phyloP scores from a whole-genome alignment of 2,329 filamentous ascomycete genomes.

The Penicillium brasilianum region DNA sequence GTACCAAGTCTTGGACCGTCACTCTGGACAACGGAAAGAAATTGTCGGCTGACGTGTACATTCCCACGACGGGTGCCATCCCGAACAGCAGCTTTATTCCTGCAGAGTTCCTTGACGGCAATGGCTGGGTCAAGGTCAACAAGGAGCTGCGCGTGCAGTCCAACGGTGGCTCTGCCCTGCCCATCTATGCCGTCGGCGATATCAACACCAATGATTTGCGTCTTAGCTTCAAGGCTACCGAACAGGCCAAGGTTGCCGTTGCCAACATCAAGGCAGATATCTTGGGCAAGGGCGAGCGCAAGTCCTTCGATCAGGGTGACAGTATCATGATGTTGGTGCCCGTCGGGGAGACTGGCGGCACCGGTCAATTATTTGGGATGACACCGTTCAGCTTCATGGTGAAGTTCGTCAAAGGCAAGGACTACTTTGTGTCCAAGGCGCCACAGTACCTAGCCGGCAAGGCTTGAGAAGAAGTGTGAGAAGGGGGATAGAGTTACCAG shows the following conservation, averaged over 20 bases:
- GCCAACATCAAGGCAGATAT: constrained; percentile 38
- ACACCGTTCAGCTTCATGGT: constrained; percentile 49
- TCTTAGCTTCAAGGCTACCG: constrained; percentile 33
- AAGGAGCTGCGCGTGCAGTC: constrained; percentile 34
- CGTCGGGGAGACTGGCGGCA: constrained; percentile 34
- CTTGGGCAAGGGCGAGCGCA: constrained; percentile 23
- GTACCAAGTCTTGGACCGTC: constrained; percentile 50
- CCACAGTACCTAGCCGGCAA: constrained; percentile 19
- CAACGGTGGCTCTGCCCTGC: constrained; percentile 14
- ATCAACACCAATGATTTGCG: constrained; percentile 37
- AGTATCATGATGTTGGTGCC: constrained; percentile 39
- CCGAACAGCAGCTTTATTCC: constrained; percentile 62
- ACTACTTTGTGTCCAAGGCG: constrained; percentile 45
- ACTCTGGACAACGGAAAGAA: constrained; percentile 53
- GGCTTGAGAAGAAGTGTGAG: constrained; percentile 9
- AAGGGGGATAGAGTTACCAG: neutral
- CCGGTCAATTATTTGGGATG: constrained; percentile 42
- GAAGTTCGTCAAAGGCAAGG: constrained; percentile 50
- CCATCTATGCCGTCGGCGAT: constrained; percentile 41
- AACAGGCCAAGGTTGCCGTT: constrained; percentile 34
- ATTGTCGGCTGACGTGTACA: constrained; percentile 57
- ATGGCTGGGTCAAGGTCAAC: constrained; percentile 58
- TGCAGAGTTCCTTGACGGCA: constrained; percentile 49
- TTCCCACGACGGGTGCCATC: constrained; percentile 57
- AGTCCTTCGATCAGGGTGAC: constrained; percentile 31